Evolutionary conservation across 2,329 filamentous ascomycete genomes (phyloP), one percentile per base, ranked within the genome.

Genomic region (Botrytis fabae): DNA sequence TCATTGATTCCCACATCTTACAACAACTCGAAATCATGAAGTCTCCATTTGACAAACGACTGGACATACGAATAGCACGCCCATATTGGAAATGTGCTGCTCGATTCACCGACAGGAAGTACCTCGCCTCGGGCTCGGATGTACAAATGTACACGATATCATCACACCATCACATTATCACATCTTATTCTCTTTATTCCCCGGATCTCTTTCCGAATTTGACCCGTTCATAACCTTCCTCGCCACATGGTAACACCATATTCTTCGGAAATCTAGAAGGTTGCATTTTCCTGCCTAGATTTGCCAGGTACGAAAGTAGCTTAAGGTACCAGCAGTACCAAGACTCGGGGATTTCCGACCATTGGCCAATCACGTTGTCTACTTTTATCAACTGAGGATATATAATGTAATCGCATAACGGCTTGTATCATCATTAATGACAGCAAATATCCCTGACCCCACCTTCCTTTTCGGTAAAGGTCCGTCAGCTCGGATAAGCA

Each of bases 381-480:
- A 54, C 35, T 42, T 68, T 40, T 68, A 68, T 68, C 46, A 54
- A 54, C 28, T 22, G 16, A 54, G 25, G 46, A 54, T 68, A 66
- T 20, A 28, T 46, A 54, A 68, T 57, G 16, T 22, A 32, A 28
- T 57, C 35, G 54, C 42, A 54, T 66, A 54, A 66, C n/a, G 35
- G 4, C 32, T 64, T 18, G 40, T 46, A 46, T 46, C 40, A 64
- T 22, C 18, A 54, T 54, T 18, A 38, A 68, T 42, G 46, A 68
- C 22, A 57, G 20, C 35, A n/a, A 22, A 54, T 40, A 64, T 14
- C 65, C 65, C 38, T 57, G 38, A 16, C 65, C 65, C 48, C 65
- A 69, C 65, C 65, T 69, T 69, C 65, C 65, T 69, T 25, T 57
- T 57, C 25, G 48, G 65, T 32, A 44, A 38, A 32, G n/a, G n/a